A percentile compares a stretch with the other conserved stretches of the same genome.
Evolutionary conservation across 2,329 filamentous ascomycete genomes (phyloP).

Genomic region (Biscogniauxia sp.): DNA sequence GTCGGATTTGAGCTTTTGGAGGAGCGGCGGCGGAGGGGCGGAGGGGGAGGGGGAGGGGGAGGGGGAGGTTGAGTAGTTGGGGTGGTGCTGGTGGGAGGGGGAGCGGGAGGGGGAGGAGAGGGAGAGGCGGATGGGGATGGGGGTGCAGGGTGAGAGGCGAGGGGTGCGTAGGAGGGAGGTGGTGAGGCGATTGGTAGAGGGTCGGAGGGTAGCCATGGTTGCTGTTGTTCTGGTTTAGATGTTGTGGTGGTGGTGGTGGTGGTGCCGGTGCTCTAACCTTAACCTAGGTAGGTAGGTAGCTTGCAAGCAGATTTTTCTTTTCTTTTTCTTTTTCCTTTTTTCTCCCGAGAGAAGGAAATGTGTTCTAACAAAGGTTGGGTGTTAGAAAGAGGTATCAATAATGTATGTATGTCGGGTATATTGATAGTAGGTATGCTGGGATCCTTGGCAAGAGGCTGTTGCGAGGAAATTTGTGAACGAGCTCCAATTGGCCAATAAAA

Average conservation of each 20-base stretch:
- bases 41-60: slow-evolving; percentile 30
- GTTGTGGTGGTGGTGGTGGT: background rate
- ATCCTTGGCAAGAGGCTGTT: background rate
- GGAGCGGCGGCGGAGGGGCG: slow-evolving; percentile 37
- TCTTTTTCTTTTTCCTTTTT: too few species aligned
- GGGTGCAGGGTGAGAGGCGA: slow-evolving; percentile 11
- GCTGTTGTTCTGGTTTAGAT: background rate
- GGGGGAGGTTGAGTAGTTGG: slow-evolving; percentile 15
- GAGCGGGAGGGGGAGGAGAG: slow-evolving; percentile 13
- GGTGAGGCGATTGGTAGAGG: slow-evolving; percentile 21
- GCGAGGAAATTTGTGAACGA: background rate
- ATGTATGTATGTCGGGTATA: too few species aligned
- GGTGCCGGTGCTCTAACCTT: too few species aligned
- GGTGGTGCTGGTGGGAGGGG: slow-evolving; percentile 12
- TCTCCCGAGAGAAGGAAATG: too few species aligned
- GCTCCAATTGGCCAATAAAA: background rate
- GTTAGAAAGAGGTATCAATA: too few species aligned
- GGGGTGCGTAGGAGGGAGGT: slow-evolving; percentile 22
- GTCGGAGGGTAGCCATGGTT: slow-evolving; percentile 26
- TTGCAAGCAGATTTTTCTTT: background rate
- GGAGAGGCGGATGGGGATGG: slow-evolving; percentile 1
- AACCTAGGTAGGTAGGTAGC: too few species aligned
- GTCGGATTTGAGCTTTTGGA: slow-evolving; percentile 56
- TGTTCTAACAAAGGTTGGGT: background rate
- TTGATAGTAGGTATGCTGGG: background rate